Conservation (phyloP, 2,329 filamentous ascomycete species). For the Botrytis squamosa region DNA sequence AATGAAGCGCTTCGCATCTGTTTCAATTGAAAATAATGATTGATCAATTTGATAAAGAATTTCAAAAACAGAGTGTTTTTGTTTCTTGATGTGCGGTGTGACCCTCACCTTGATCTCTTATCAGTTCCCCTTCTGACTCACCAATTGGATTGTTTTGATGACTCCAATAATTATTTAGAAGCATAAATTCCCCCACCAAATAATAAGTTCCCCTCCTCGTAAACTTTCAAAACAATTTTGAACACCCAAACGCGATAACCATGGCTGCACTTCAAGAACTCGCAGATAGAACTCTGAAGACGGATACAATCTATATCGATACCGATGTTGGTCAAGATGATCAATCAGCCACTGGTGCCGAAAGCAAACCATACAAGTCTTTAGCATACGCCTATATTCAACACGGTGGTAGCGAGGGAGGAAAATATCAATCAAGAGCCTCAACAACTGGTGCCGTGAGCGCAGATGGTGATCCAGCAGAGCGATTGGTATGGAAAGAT, state of each 20-base stretch:
- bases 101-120: constrained; percentile 1
- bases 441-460: constrained; percentile 60
- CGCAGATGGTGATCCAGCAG: constrained; percentile 61
- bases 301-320: constrained; percentile 68
- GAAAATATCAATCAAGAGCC: constrained; percentile 66
- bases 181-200: constrained; percentile 16
- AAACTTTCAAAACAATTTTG: constrained; percentile 9
- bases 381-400: constrained; percentile 75
- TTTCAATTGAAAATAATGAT: not conserved
- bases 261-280: constrained; percentile 47
- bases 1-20: accelerated
- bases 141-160: constrained; percentile 7
- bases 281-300: constrained; percentile 49
- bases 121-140: constrained; percentile 13
- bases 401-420: constrained; percentile 53
- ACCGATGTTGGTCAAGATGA: constrained; percentile 76
- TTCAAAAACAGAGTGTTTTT: not conserved
- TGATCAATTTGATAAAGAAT: not conserved
- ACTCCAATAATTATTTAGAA: constrained; percentile 6
- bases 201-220: not conserved
- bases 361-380: constrained; percentile 77
- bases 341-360: constrained; percentile 62
- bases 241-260: constrained; percentile 21
- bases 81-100: not conserved
- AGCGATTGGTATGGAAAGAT: constrained; percentile 72